phyloP scores from a whole-genome alignment of 208 protist genomes.

The Borovskyia barvae region DNA sequence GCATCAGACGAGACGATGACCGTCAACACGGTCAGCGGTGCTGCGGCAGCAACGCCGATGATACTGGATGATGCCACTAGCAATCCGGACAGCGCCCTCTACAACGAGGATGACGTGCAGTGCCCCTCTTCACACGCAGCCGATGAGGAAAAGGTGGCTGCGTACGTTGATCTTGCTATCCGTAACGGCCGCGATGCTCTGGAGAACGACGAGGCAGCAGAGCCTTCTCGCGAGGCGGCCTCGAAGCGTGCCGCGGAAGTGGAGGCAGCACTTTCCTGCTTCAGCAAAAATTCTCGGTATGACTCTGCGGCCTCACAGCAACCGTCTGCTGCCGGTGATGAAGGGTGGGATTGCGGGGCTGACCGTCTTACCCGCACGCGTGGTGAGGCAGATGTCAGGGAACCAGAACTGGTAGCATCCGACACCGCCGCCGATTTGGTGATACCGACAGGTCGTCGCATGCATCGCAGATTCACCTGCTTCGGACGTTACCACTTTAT shows the following conservation, averaged over 20 bases:
- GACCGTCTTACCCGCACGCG: not conserved
- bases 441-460: slow-evolving; percentile 10
- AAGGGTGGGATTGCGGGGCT: not conserved
- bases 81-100: not conserved
- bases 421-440: slow-evolving; percentile 11
- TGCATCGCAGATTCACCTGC: slow-evolving; percentile 62
- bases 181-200: slow-evolving; percentile 35
- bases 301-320: not conserved
- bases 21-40: too few species aligned
- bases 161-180: slow-evolving; percentile 40
- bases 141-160: slow-evolving; percentile 20
- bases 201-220: slow-evolving; percentile 19
- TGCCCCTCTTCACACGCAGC: not conserved
- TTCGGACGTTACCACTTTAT: slow-evolving; percentile 81
- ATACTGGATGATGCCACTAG: not conserved
- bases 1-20: too few species aligned
- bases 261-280: slow-evolving; percentile 15
- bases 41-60: not conserved
- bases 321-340: too few species aligned
- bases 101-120: not conserved
- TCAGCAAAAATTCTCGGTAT: too few species aligned
- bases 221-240: not conserved
- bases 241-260: slow-evolving; percentile 20
- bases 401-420: not conserved
- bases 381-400: not conserved